Evolutionary conservation across 2,329 filamentous ascomycete genomes (phyloP).

Genomic region (Microsporum audouinii): DNA sequence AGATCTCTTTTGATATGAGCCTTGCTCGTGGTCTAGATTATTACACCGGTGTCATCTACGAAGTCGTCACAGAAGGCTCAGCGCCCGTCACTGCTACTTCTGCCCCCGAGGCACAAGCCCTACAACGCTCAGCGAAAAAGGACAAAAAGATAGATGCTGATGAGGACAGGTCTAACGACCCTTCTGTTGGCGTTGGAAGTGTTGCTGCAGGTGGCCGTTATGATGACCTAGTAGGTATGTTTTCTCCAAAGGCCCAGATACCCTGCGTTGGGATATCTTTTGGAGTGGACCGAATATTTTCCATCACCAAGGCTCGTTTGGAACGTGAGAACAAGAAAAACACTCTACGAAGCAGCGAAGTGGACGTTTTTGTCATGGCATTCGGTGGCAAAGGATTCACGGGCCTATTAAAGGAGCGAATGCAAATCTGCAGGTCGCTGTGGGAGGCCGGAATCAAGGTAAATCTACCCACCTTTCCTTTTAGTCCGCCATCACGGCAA

Average conservation of each 20-base stretch:
- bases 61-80: slow-evolving; percentile 73
- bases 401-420: slow-evolving; percentile 70
- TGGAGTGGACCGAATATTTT: slow-evolving; percentile 90
- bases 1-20: slow-evolving; percentile 78
- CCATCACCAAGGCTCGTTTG: slow-evolving; percentile 70
- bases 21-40: slow-evolving; percentile 87
- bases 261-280: slow-evolving; percentile 90
- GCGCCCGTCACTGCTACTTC: slow-evolving; percentile 42
- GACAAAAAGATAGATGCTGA: slow-evolving; percentile 42
- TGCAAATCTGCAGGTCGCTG: slow-evolving; percentile 62
- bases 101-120: slow-evolving; percentile 28
- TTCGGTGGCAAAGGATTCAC: slow-evolving; percentile 78
- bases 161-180: slow-evolving; percentile 63
- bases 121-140: slow-evolving; percentile 40
- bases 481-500: slow-evolving; percentile 15
- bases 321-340: slow-evolving; percentile 47
- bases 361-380: slow-evolving; percentile 91
- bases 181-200: slow-evolving; percentile 72
- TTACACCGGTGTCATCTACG: slow-evolving; percentile 83
- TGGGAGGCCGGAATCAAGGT: slow-evolving; percentile 84
- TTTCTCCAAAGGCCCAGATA: slow-evolving; percentile 70
- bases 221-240: slow-evolving; percentile 90
- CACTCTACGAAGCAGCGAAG: slow-evolving; percentile 56
- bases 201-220: slow-evolving; percentile 85
- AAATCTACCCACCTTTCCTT: slow-evolving; percentile 11